phyloP scores from a whole-genome alignment of 169 alveolate species.

The Toxoplasma gondii region DNA sequence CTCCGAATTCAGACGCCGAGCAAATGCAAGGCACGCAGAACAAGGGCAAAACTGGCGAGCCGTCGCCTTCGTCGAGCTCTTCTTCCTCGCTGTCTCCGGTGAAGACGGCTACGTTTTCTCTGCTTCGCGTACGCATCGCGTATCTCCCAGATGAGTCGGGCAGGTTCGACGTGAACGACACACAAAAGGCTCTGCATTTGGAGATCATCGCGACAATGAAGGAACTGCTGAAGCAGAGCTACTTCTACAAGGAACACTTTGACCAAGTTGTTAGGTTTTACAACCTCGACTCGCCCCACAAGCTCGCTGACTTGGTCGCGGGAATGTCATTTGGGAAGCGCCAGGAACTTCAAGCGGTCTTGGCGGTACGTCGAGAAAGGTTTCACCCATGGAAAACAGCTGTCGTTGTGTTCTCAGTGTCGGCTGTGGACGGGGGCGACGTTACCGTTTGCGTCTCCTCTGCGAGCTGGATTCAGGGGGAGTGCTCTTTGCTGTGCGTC shows the following conservation, averaged over 20 bases:
- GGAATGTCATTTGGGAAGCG: conserved; percentile 83
- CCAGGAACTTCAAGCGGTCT: conserved; percentile 80
- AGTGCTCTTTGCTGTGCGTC: no score
- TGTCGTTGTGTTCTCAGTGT: no score
- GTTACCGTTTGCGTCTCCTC: no score
- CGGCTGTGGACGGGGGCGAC: no score
- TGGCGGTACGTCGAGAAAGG: conserved; percentile 56
- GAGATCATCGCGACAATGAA: conserved; percentile 81
- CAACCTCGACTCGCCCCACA: conserved; percentile 81
- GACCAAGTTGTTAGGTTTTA: conserved; percentile 81
- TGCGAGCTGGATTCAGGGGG: no score
- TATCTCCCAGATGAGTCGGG: conserved; percentile 21
- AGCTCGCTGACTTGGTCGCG: conserved; percentile 83
- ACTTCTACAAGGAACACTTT: conserved; percentile 83
- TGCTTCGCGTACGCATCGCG: conserved; percentile 33
- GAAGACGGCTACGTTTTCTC: neutral
- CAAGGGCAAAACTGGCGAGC: no score
- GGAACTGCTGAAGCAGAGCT: conserved; percentile 80
- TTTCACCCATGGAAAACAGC: no score
- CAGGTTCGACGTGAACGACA: conserved; percentile 20
- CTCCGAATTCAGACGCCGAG: no score
- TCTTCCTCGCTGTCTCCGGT: no score
- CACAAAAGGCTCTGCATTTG: conserved; percentile 78
- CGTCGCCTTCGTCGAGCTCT: no score
- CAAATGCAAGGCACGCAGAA: no score